Evolutionary conservation across 2,329 filamentous ascomycete species (phyloP).

Genomic region (Penicillium sp.): DNA sequence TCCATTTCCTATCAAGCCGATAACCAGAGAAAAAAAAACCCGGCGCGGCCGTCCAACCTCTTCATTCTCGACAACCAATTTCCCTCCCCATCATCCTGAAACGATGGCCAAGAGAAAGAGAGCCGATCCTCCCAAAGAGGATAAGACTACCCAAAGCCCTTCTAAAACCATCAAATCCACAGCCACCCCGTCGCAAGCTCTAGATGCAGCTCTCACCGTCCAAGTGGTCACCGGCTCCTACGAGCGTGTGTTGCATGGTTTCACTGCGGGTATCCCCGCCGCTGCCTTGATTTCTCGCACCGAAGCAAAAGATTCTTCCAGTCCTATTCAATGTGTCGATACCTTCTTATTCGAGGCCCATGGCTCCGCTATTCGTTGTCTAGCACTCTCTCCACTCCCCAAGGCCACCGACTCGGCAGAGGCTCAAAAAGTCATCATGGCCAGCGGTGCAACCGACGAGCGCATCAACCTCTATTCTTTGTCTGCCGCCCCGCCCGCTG

Average conservation of each 20-base stretch:
- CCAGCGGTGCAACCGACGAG: slow-evolving; percentile 89
- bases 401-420: slow-evolving; percentile 48
- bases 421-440: slow-evolving; percentile 81
- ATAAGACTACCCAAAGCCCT: slow-evolving; percentile 22
- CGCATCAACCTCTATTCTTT: slow-evolving; percentile 92
- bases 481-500: slow-evolving; percentile 64
- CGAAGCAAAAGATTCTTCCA: slow-evolving; percentile 19
- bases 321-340: slow-evolving; percentile 70
- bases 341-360: slow-evolving; percentile 96
- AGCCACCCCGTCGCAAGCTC: slow-evolving; percentile 25
- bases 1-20: slow-evolving; percentile 6
- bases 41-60: slow-evolving; percentile 3
- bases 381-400: slow-evolving; percentile 78
- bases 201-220: slow-evolving; percentile 55
- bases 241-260: slow-evolving; percentile 85
- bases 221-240: slow-evolving; percentile 94
- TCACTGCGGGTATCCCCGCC: slow-evolving; percentile 68
- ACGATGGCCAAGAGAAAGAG: slow-evolving; percentile 49
- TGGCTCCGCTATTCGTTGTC: slow-evolving; percentile 79
- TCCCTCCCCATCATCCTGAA: no score
- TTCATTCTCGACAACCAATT: neutral
- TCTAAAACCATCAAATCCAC: slow-evolving; percentile 37
- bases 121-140: slow-evolving; percentile 32
- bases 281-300: slow-evolving; percentile 22
- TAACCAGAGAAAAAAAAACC: slow-evolving; percentile 25